phyloP scores from a whole-genome alignment of 1,284 basidiomycete genomes.

The Takashimella tepidaria region DNA sequence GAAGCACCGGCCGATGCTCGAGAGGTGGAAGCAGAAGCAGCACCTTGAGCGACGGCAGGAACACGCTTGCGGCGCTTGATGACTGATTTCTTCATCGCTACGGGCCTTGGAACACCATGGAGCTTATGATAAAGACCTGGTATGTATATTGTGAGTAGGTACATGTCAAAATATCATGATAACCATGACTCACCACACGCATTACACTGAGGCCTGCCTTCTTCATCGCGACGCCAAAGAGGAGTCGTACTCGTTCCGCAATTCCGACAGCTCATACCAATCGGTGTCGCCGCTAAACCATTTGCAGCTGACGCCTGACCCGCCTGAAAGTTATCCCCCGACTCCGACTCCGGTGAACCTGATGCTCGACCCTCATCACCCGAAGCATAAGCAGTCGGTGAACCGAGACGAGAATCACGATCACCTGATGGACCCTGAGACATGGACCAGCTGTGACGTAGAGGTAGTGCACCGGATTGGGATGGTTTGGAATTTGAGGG shows the following conservation, averaged over 20 bases:
- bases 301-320: constrained; percentile 19
- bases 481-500: constrained; percentile 14
- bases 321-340: constrained; percentile 6
- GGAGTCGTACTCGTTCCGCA: constrained; percentile 92
- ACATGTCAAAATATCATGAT: no score
- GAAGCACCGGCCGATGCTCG: constrained; percentile 10
- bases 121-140: constrained; percentile 95
- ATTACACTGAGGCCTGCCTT: constrained; percentile 70
- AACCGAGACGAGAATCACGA: not conserved
- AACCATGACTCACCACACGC: constrained; percentile 80
- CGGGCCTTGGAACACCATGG: constrained; percentile 92
- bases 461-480: constrained; percentile 2
- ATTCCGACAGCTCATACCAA: constrained; percentile 83
- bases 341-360: constrained; percentile 16
- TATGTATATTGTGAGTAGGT: no score
- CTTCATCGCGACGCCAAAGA: constrained; percentile 87
- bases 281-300: constrained; percentile 51
- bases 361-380: constrained; percentile 2
- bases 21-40: constrained; percentile 7
- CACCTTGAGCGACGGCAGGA: constrained; percentile 57
- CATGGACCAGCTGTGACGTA: not conserved
- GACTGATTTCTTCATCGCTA: constrained; percentile 97
- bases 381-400: not conserved
- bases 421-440: not conserved
- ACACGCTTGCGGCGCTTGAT: constrained; percentile 97